Evolutionary conservation across 257 asterid genomes (phyloP), one percentile per base, ranked within the genome.

Genomic region (Linaria vulgaris): DNA sequence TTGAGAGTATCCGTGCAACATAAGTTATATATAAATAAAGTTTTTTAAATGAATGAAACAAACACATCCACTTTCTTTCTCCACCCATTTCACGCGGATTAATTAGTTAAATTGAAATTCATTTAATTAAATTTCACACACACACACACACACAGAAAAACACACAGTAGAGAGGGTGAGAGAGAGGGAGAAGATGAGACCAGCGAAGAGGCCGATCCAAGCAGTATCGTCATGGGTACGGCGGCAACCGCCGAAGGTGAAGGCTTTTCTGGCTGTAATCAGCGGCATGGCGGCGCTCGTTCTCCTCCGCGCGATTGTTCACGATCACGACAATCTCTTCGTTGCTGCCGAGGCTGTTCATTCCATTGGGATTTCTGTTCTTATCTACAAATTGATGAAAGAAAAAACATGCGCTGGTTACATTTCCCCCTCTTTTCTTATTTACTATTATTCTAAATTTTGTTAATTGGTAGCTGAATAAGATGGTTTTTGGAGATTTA

Each of bases 201-300:
- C 84, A 21, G 66, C 85, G 34, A 79, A 44, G 82, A 80, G 80
- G 51, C 84, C 90, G 83, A 82, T 87, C 88, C 83, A 84, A 44
- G 90, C 81, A 24, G 84, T 71, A 63, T 47, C 73, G 66, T 7
- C 83, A 62, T 87, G 95, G 95, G 80, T 87, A 19, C 80, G 92
- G 71, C 87, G 91, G 66, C 95, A 87, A 51, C 90, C 95, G 66
- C 95, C 92, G 24, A 87, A 87, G 85, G 90, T 87, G 55, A 87
- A 86, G 81, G 89, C 89, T 56, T 84, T 86, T 53, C 82, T 86
- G 41, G 89, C 91, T 22, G 89, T 87, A 13, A 55, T 87, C 15
- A 65, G 81, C 75, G 91, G 87, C 51, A 84, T 87, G 87, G 80
- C 83, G 56, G 78, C 89, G 46, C 82, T 87, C 13, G 87, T 82